Evolutionary conservation across 345 rosid species (phyloP).

Genomic region (Linum usitatissimum): DNA sequence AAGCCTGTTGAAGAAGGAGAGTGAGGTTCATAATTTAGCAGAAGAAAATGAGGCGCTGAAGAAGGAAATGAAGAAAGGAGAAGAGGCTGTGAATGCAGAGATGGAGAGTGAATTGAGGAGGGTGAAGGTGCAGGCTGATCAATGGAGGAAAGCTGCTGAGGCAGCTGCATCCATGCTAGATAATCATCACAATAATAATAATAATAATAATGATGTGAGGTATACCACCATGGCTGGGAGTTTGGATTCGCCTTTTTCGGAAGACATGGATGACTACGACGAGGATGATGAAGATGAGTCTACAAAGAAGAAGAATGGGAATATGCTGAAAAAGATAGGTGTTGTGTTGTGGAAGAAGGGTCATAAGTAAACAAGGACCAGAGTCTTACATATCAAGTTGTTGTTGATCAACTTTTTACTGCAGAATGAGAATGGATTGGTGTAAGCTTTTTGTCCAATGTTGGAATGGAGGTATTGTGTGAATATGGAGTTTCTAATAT

Average conservation of each 20-base stretch:
- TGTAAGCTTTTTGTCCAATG: too few relatives aligned
- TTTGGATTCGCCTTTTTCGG: slow-evolving; percentile 52
- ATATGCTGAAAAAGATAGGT: slow-evolving; percentile 83
- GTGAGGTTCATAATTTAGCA: slow-evolving; percentile 32
- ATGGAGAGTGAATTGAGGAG: slow-evolving; percentile 80
- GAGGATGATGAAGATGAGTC: slow-evolving; percentile 43
- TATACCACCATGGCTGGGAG: too few relatives aligned
- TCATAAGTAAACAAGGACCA: slow-evolving; percentile 33
- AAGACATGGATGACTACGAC: slow-evolving; percentile 33
- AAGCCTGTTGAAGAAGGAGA: slow-evolving; percentile 38
- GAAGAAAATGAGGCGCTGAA: slow-evolving; percentile 48
- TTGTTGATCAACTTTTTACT: too few relatives aligned
- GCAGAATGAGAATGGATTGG: too few relatives aligned
- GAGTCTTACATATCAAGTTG: too few relatives aligned
- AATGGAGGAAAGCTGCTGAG: slow-evolving; percentile 99
- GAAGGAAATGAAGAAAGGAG: slow-evolving; percentile 37
- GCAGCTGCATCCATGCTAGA: slow-evolving; percentile 85
- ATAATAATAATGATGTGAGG: too few relatives aligned
- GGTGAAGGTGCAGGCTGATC: slow-evolving; percentile 89
- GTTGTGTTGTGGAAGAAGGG: slow-evolving; percentile 88
- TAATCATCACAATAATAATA: slow-evolving; percentile 18
- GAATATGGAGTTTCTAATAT: too few relatives aligned
- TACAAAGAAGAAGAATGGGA: slow-evolving; percentile 79
- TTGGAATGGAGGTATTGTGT: too few relatives aligned
- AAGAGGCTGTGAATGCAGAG: slow-evolving; percentile 52